These are phyloP conservation scores for Maudiozyma pseudohumilis DNA, from an alignment of 805 yeast species.

Conservation along the genomic window DNA sequence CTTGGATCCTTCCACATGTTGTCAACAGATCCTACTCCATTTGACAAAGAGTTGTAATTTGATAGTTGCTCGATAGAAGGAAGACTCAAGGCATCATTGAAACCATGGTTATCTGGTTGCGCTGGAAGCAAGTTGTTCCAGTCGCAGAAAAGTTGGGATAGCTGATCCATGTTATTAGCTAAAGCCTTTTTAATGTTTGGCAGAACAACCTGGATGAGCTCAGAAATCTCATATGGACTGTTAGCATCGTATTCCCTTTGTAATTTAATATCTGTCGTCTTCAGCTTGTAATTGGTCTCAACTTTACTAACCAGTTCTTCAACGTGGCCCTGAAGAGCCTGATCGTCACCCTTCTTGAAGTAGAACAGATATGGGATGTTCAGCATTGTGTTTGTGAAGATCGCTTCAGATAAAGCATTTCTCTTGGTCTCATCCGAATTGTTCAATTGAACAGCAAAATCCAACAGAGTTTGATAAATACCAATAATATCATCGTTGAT, in stretches of 20 bases:
- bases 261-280: constrained; percentile 14
- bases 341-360: constrained; percentile 29
- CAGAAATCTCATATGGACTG: constrained; percentile 42
- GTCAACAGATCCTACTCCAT: constrained; percentile 45
- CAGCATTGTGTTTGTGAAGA: constrained; percentile 51
- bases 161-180: constrained; percentile 35
- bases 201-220: constrained; percentile 39
- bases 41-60: constrained; percentile 26
- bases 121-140: constrained; percentile 28
- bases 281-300: constrained; percentile 18
- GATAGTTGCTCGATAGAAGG: constrained; percentile 32
- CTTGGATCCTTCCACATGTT: constrained; percentile 60
- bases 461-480: constrained; percentile 45
- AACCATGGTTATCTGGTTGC: constrained; percentile 25
- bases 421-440: constrained; percentile 30
- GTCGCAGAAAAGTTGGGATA: constrained; percentile 33
- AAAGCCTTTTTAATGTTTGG: constrained; percentile 38
- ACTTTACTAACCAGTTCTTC: constrained; percentile 41
- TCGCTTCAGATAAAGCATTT: constrained; percentile 54
- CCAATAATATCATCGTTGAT: constrained; percentile 38
- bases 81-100: constrained; percentile 26
- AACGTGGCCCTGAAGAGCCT: constrained; percentile 26
- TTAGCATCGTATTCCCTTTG: constrained; percentile 21
- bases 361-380: constrained; percentile 56
- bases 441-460: constrained; percentile 49